Evolutionary conservation across 306 rosid genomes (phyloP).

Genomic region (Quercus aquifolioides): DNA sequence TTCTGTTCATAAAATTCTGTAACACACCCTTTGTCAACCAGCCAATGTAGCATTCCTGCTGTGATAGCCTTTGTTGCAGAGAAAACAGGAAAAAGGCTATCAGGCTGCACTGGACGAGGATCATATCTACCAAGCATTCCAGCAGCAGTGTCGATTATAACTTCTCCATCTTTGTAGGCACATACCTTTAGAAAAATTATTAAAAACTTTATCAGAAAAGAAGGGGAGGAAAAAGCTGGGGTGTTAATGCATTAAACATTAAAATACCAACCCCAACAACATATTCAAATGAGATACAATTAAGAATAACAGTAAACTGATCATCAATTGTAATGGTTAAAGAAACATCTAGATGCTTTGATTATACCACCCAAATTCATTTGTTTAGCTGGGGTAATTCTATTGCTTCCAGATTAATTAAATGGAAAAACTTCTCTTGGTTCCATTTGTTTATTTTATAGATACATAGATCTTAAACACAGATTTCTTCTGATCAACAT

Average conservation of each 20-base stretch:
- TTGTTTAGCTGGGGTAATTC: not conserved
- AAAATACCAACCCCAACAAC: not conserved
- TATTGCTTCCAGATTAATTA: not conserved
- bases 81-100: conserved; percentile 92
- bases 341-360: not conserved
- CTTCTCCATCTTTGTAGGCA: conserved; percentile 97
- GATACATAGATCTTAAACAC: not conserved
- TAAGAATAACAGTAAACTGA: not conserved
- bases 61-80: conserved; percentile 92
- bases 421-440: not conserved
- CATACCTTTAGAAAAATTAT: conserved; percentile 64
- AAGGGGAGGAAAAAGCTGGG: not conserved
- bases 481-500: not conserved
- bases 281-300: not conserved
- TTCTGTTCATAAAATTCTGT: not conserved
- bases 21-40: conserved; percentile 83
- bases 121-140: conserved; percentile 97
- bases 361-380: not conserved
- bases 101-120: conserved; percentile 97
- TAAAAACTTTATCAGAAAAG: conserved; percentile 12
- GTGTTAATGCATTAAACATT: conserved; percentile 4
- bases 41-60: conserved; percentile 98
- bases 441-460: not conserved
- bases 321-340: not conserved
- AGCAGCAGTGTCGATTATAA: conserved; percentile 95